Evolutionary conservation across 495 filamentous ascomycete species (phyloP), one percentile per base, ranked within the genome.

Genomic region (Gamarada debralockiae): DNA sequence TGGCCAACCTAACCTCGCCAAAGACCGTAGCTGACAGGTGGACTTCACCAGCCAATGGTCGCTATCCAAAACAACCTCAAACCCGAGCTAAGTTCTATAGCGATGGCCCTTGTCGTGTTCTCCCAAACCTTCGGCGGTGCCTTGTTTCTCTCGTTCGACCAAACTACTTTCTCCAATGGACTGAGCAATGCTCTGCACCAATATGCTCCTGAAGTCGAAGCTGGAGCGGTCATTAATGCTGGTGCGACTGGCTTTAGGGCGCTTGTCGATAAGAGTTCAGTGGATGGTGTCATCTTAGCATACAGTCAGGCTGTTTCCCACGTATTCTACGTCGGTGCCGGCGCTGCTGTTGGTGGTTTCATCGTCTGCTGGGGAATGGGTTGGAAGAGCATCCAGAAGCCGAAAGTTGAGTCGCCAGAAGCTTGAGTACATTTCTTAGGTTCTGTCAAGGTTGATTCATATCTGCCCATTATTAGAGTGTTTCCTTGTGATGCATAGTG

Each of bases 181-280:
- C 50, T 72, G 9, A 20, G 44, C 9, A 41, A 12, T 20, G 34
- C 51, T 3, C 25, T 67, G 24, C 46, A 48, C 8, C 33, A 58
- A 22, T 46, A 59, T 17, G 64, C 66, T 1, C 67, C 67, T 8
- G 50, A 46, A 10, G 62, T 69, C 18, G 47, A 70, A 31, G 50
- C 55, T 0, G 23, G 57, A 22, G 39, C 53, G 7, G 55, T 70
- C 25, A 54, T 70, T 13, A 55, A 40, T 10, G 67, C 65, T 20
- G 68, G 69, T 1, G 67, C 68, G 0, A 63, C 64, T 0, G 60
- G 41, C 5, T 68, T 73, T 52, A 72, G 61, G 46, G 44, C 43
- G 44, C 65, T 69, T 42, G 68, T 74, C 0, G 52, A 53, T 22
- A 44, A 10, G 4, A 33, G 49, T 1, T 48, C 65, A 33, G 57